Base-by-base conservation (phyloP, 1,284 basidiomycete genomes). In the Anthracocystis walkeri region DNA sequence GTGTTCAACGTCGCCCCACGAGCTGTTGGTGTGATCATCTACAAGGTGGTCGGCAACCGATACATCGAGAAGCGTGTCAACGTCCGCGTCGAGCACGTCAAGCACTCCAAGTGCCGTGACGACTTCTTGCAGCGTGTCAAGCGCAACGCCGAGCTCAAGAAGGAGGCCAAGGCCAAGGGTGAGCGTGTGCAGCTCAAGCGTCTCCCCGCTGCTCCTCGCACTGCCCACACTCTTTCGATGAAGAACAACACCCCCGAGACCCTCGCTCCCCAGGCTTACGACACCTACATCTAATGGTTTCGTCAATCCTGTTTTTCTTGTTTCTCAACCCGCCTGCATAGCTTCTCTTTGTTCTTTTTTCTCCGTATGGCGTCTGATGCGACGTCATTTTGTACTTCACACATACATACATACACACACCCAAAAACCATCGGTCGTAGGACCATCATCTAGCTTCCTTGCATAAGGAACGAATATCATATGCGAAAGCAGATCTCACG, bases 1-100 rank as follows among this genome's bases (percentile, higher is more conserved):
- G 89, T 99, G 77, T 99, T 97, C 91, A 98, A 98, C 88, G 95
- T 99, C 78, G 94, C 96, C 59, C 93, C 93, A 71, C 90, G 91
- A 67, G 92, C 94, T 65, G 95, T 99, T 81, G 95, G 95, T 87
- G 93, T 99, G 74, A 95, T 99, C 87, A 91, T 96, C 82, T 92
- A 97, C 93, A 99, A 99, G 89, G 90, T 97, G 83, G 95, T 99
- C 84, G 96, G 96, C 84, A 96, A 96, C 89, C 93, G 96, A 82
- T 98, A 97, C 91, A 89, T 99, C 62, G 95, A 99, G 90, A 99
- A 99, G 90, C 93, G 96, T 71, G 96, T 99, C 87, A 99, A 98
- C 92, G 88, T 99, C 88, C 93, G 97, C 77, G 89, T 97, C 84
- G 96, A 99, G 90, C 97, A 99, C 90, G 89, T 99, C 88, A 91